Base-by-base conservation (phyloP, 805 yeast species). In the Maudiozyma saulgeensis region DNA sequence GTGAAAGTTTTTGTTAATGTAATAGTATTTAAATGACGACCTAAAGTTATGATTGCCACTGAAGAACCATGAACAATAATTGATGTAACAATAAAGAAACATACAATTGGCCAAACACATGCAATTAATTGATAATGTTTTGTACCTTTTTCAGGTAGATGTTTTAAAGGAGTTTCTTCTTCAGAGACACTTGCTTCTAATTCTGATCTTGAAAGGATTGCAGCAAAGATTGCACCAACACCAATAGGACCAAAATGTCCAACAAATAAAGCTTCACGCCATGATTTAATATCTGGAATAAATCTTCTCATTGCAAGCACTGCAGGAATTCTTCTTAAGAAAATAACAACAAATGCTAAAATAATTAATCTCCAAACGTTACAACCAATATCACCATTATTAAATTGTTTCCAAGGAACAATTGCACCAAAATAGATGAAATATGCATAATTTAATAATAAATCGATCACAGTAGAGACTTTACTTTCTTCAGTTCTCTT, bases 241-340 rank as follows among this genome's bases (percentile, higher is more conserved):
- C 97, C 97, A 61, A 90, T 87, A 1, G 97, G 96, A 16, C 97
- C 97, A 66, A 90, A 89, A 68, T 89, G 96, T 19, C 96, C 96
- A 64, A 95, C 87, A 66, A 90, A 90, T 3, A 89, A 63, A 0
- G 96, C 96, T 65, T 89, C 97, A 64, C 96, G 79, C 96, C 96
- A 89, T 11, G 87, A 78, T 58, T 87, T 82, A 39, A 89, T 78
- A 62, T 89, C 96, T 0, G 96, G 96, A 1, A 87, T 83, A 23
- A 88, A 63, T 0, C 91, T 89, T 59, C 85, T 85, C 45, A 86
- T 68, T 0, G 79, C 75, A 45, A 89, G 59, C 41, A 89, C 86
- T 0, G 87, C 90, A 0, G 97, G 97, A 9, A 89, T 72, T 56
- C 97, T 75, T 57, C 96, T 76, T 53, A 89, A 73, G 47, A 87